Evolutionary conservation across 257 asterid species (phyloP).

Genomic region (Coffea canephora): DNA sequence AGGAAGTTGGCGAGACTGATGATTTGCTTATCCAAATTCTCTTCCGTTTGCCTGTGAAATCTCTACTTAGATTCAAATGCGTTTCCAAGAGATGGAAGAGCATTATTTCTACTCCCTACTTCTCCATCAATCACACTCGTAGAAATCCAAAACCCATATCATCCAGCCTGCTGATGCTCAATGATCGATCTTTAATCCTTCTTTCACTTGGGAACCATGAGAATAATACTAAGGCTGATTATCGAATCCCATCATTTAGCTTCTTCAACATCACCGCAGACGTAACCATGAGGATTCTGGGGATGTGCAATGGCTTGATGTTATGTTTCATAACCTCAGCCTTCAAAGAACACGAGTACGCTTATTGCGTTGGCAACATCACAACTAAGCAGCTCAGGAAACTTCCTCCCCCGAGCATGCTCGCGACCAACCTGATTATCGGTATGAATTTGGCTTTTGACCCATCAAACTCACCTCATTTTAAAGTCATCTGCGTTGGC

Average conservation of each 20-base stretch:
- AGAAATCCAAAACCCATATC: background rate
- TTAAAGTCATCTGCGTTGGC: constrained; percentile 7
- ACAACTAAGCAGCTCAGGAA: background rate
- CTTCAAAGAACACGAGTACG: background rate
- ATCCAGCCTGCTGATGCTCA: constrained; percentile 1
- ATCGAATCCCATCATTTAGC: constrained; percentile 1
- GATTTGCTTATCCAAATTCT: constrained; percentile 5
- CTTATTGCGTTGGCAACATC: constrained; percentile 12
- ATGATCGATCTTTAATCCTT: background rate
- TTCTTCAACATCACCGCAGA: constrained; percentile 4
- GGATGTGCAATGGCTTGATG: constrained; percentile 6
- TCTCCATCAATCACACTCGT: constrained; percentile 4
- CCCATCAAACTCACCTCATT: constrained; percentile 11
- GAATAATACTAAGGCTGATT: background rate
- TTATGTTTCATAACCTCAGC: background rate
- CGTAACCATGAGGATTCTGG: background rate
- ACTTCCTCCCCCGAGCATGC: background rate
- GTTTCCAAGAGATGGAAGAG: constrained; percentile 9
- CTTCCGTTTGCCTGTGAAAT: constrained; percentile 13
- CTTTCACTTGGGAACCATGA: constrained; percentile 2
- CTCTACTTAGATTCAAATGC: background rate
- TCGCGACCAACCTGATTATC: background rate
- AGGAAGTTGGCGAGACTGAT: background rate
- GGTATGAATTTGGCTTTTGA: constrained; percentile 14
- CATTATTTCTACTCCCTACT: constrained; percentile 1